Percentiles rank a stretch among this genome's conserved stretches.
Evolutionary conservation across 495 filamentous ascomycete genomes (phyloP).

Genomic region (Lophiostoma macrostomum): DNA sequence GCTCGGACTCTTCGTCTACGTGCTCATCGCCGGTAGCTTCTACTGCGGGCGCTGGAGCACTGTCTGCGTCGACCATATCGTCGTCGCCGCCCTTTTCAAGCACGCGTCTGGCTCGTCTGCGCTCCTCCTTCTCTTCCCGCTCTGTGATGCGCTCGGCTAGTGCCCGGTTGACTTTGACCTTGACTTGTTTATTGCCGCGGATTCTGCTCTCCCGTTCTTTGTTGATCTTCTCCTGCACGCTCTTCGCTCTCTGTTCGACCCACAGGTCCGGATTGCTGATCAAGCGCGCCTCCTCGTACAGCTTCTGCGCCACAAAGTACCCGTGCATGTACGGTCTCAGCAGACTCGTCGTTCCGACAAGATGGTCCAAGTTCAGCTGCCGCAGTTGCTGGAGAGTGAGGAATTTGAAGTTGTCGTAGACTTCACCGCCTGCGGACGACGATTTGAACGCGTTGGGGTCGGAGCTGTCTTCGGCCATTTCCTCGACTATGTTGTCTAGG

Average conservation of each 20-base stretch:
- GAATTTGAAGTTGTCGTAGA: slow-evolving; percentile 99
- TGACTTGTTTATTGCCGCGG: slow-evolving; percentile 85
- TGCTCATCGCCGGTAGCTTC: background rate
- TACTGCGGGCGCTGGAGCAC: slow-evolving; percentile 3
- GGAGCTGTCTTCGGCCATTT: slow-evolving; percentile 83
- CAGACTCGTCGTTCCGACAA: slow-evolving; percentile 81
- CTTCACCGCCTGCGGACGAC: slow-evolving; percentile 58
- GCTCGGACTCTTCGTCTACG: slow-evolving; percentile 35
- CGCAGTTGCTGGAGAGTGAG: slow-evolving; percentile 79
- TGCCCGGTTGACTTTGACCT: slow-evolving; percentile 81
- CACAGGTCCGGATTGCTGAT: slow-evolving; percentile 90
- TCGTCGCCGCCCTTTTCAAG: slow-evolving; percentile 56
- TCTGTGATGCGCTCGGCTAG: slow-evolving; percentile 80
- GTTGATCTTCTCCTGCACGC: slow-evolving; percentile 86
- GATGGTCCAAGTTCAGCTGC: slow-evolving; percentile 75
- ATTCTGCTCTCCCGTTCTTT: slow-evolving; percentile 92
- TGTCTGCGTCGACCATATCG: slow-evolving; percentile 20
- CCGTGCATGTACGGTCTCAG: slow-evolving; percentile 97
- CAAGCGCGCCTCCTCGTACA: slow-evolving; percentile 92
- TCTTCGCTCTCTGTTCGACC: slow-evolving; percentile 83
- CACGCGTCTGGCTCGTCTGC: slow-evolving; percentile 58
- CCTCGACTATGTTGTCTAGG: slow-evolving; percentile 94
- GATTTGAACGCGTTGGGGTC: slow-evolving; percentile 61
- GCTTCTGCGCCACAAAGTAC: slow-evolving; percentile 87
- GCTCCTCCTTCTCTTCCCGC: slow-evolving; percentile 75